phyloP scores from a whole-genome alignment of 345 rosid species.

The Melastoma malabathricum region DNA sequence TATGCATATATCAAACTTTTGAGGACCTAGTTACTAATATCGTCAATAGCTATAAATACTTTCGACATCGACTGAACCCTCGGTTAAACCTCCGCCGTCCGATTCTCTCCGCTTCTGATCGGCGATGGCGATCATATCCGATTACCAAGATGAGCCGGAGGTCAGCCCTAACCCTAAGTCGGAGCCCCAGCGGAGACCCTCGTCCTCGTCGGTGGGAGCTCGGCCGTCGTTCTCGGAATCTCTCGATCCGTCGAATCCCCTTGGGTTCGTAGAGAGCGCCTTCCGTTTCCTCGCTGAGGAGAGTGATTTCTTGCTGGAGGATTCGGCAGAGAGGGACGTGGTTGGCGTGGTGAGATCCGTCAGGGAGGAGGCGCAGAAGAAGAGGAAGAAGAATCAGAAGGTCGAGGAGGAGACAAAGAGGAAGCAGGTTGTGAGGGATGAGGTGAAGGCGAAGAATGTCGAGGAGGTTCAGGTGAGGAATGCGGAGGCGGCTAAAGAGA shows the following conservation, averaged over 20 bases:
- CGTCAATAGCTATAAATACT: too few species aligned
- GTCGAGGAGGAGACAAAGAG: conserved; percentile 20
- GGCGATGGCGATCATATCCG: conserved; percentile 79
- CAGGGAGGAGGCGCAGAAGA: conserved; percentile 25
- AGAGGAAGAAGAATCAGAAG: conserved; percentile 15
- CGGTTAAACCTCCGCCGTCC: too few species aligned
- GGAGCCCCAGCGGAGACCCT: conserved; percentile 6
- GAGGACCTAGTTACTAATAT: too few species aligned
- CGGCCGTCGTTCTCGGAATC: conserved; percentile 28
- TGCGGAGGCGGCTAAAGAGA: conserved; percentile 7
- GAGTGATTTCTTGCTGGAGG: conserved; percentile 50
- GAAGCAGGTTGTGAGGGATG: conserved; percentile 1
- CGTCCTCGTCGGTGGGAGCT: conserved; percentile 9
- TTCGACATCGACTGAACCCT: too few species aligned
- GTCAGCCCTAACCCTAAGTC: conserved; percentile 10
- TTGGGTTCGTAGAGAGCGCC: conserved; percentile 48
- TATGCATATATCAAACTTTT: too few species aligned
- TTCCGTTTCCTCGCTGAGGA: conserved; percentile 58
- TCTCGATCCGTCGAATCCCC: conserved; percentile 55
- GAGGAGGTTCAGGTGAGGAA: background rate
- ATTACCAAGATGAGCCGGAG: conserved; percentile 40
- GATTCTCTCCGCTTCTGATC: too few species aligned
- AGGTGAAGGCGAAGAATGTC: background rate
- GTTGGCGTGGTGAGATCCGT: conserved; percentile 32
- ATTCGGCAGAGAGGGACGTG: conserved; percentile 58